These are phyloP conservation scores for Puccinia hordei DNA, from an alignment of 1,284 basidiomycete species.

Conservation along the genomic window DNA sequence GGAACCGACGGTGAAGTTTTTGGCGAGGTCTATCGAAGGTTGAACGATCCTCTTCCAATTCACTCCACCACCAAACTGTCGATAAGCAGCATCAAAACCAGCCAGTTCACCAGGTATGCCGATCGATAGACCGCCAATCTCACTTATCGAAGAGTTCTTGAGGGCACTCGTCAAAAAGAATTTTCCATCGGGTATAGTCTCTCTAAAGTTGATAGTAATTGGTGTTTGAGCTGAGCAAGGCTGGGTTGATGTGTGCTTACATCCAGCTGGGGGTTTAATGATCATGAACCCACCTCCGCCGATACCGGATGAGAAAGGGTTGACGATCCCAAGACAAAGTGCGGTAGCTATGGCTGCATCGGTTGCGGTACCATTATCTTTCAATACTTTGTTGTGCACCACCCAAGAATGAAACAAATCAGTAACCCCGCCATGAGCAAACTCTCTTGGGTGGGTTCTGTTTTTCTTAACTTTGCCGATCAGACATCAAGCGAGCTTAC, in stretches of 20 bases:
- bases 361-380: constrained; percentile 81
- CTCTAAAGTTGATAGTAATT: constrained; percentile 78
- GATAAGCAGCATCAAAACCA: constrained; percentile 77
- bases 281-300: constrained; percentile 92
- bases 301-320: constrained; percentile 81
- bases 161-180: constrained; percentile 72
- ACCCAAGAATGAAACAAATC: background rate
- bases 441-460: background rate
- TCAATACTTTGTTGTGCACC: constrained; percentile 53
- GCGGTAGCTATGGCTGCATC: constrained; percentile 80
- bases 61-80: constrained; percentile 70
- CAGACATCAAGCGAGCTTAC: constrained; percentile 63
- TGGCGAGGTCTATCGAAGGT: constrained; percentile 73
- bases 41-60: constrained; percentile 77
- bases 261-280: constrained; percentile 69
- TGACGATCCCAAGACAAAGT: constrained; percentile 79
- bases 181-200: constrained; percentile 74
- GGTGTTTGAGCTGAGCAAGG: background rate
- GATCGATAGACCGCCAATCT: constrained; percentile 75
- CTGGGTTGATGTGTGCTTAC: background rate
- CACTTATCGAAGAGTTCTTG: constrained; percentile 64
- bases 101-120: constrained; percentile 83
- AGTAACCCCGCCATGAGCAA: no score
- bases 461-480: background rate
- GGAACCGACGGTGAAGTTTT: constrained; percentile 70